A percentile compares a stretch with the other conserved stretches of the same genome.
phyloP scores from a whole-genome alignment of 768 basidiomycete genomes.

The Porpolomopsis calyptriformis region DNA sequence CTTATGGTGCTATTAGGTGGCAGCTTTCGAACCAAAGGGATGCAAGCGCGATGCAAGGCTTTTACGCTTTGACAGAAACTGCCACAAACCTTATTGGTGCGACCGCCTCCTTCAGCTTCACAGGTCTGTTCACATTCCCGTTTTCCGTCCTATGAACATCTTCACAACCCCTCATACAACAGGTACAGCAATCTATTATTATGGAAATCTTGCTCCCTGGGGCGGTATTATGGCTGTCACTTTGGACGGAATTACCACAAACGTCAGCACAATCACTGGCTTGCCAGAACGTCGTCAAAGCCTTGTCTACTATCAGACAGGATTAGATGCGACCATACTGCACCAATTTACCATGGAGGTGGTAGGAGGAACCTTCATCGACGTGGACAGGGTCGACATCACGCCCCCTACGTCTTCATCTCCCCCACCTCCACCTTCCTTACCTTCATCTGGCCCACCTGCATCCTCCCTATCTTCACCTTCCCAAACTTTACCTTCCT shows the following conservation, averaged over 20 bases:
- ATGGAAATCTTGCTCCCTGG: neutral
- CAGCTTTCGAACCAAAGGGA: neutral
- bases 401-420: neutral
- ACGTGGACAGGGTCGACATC: slow-evolving; percentile 2
- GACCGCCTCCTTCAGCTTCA: neutral
- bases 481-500: too few relatives aligned
- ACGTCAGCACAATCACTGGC: neutral
- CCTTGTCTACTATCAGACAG: neutral
- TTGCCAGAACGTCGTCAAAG: neutral
- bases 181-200: neutral
- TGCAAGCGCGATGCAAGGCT: neutral
- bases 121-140: neutral
- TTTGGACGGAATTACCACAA: neutral
- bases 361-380: neutral
- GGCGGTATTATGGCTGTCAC: neutral
- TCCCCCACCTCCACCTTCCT: too few relatives aligned
- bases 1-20: neutral
- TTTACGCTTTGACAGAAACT: neutral
- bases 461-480: too few relatives aligned
- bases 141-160: too few relatives aligned
- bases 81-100: neutral
- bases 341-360: neutral
- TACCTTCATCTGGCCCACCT: too few relatives aligned
- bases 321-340: neutral
- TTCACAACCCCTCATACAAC: neutral